phyloP scores from a whole-genome alignment of 1,284 basidiomycete species.

The Ganoderma sinense region DNA sequence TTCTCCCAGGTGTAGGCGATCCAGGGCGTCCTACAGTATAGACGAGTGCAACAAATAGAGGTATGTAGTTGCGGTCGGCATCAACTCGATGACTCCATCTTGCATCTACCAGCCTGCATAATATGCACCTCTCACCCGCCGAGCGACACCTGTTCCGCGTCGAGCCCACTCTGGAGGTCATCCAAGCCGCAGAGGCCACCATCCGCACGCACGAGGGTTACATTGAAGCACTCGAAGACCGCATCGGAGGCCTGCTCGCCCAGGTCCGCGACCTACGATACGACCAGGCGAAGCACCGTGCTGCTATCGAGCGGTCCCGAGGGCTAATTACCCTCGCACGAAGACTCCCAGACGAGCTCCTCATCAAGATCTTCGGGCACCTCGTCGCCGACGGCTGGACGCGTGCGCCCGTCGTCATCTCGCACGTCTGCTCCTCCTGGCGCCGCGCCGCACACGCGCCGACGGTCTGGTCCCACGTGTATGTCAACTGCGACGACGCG shows the following conservation, averaged over 20 bases:
- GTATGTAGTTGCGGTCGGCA: no score
- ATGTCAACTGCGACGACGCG: conserved; percentile 55
- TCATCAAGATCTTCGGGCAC: conserved; percentile 60
- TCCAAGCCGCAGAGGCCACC: conserved; percentile 38
- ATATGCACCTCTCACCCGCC: conserved; percentile 8
- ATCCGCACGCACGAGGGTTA: conserved; percentile 50
- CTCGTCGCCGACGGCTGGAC: conserved; percentile 61
- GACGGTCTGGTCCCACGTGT: conserved; percentile 64
- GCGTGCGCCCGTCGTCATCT: conserved; percentile 60
- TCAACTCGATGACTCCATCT: not conserved
- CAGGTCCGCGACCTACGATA: conserved; percentile 53
- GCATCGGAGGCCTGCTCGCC: conserved; percentile 50
- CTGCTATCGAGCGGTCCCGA: conserved; percentile 51
- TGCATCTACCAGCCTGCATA: not conserved
- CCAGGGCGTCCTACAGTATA: not conserved
- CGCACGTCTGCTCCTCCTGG: conserved; percentile 70
- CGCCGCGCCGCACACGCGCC: conserved; percentile 58
- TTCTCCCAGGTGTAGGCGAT: no score
- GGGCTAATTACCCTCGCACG: conserved; percentile 63
- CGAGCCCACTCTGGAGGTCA: conserved; percentile 40
- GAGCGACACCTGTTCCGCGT: conserved; percentile 31
- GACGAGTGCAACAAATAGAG: not conserved
- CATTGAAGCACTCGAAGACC: conserved; percentile 49
- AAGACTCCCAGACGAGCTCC: conserved; percentile 61
- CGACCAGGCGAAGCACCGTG: conserved; percentile 48